These are phyloP conservation scores for Verticillium klebahnii DNA, from an alignment of 2,329 filamentous ascomycete genomes.

Conservation along the genomic window DNA sequence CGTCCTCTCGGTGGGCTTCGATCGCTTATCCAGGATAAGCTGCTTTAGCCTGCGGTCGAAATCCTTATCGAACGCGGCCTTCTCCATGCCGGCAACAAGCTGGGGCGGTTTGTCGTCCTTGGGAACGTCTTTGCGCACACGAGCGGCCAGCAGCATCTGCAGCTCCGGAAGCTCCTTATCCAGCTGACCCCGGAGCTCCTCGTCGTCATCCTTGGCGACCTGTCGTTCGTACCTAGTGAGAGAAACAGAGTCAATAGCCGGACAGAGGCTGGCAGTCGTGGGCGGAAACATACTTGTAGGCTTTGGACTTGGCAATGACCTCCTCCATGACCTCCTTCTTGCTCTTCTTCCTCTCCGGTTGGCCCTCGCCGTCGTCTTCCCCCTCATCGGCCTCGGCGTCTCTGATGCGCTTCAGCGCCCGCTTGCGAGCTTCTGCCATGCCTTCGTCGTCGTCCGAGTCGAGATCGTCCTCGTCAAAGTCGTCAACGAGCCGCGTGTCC, in stretches of 20 bases:
- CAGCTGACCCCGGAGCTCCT: slow-evolving; percentile 77
- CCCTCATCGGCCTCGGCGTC: slow-evolving; percentile 41
- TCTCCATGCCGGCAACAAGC: slow-evolving; percentile 51
- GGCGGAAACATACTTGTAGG: slow-evolving; percentile 59
- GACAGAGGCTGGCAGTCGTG: no score
- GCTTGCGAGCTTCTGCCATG: slow-evolving; percentile 51
- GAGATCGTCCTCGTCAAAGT: slow-evolving; percentile 76
- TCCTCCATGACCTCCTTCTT: slow-evolving; percentile 99
- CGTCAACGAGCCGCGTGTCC: slow-evolving; percentile 47
- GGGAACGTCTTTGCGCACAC: slow-evolving; percentile 28
- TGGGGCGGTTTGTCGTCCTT: slow-evolving; percentile 16
- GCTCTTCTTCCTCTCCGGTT: slow-evolving; percentile 83
- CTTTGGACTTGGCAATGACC: slow-evolving; percentile 93
- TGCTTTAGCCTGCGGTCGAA: slow-evolving; percentile 83
- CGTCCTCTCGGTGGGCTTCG: slow-evolving; percentile 79
- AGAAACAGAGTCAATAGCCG: not conserved
- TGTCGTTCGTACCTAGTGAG: slow-evolving; percentile 68
- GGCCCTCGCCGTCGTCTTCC: slow-evolving; percentile 45
- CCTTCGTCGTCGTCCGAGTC: slow-evolving; percentile 55
- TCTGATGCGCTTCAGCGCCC: slow-evolving; percentile 42
- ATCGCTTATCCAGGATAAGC: slow-evolving; percentile 77
- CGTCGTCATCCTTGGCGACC: slow-evolving; percentile 86
- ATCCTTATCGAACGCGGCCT: slow-evolving; percentile 70
- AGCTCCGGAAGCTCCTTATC: slow-evolving; percentile 80
- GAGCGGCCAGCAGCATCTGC: slow-evolving; percentile 62